A percentile compares a stretch with the other conserved stretches of the same genome.
Evolutionary conservation across 345 rosid genomes (phyloP).

Genomic region (Combretum micranthum): DNA sequence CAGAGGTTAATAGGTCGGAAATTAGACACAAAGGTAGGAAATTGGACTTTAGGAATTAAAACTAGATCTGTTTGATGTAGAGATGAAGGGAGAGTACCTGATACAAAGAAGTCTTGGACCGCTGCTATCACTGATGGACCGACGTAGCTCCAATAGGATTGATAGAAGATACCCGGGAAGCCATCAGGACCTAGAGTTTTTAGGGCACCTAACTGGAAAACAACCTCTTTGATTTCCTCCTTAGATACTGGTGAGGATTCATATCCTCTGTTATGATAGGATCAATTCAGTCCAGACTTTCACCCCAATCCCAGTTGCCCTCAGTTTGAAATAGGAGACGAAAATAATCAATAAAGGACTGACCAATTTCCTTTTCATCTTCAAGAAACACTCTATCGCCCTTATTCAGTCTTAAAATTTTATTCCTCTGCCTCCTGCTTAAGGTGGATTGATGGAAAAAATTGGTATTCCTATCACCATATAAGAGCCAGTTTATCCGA

Average conservation of each 20-base stretch:
- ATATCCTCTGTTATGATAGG: neutral
- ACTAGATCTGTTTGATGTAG: neutral
- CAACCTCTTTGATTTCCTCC: neutral
- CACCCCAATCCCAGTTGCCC: neutral
- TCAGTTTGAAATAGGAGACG: neutral
- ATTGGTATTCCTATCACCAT: neutral
- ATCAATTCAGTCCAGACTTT: neutral
- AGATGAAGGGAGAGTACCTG: neutral
- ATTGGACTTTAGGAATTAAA: neutral
- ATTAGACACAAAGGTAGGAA: neutral
- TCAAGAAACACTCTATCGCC: neutral
- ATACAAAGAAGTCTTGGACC: neutral
- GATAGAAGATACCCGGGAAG: neutral
- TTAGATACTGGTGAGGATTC: neutral
- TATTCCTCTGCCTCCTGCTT: neutral
- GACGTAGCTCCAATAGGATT: neutral
- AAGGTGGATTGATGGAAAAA: neutral
- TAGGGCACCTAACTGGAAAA: neutral
- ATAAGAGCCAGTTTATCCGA: neutral
- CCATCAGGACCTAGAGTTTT: neutral
- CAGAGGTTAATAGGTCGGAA: neutral
- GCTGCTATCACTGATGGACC: neutral
- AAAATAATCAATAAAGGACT: neutral
- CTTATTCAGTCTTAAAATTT: neutral
- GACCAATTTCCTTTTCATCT: neutral